Base-by-base conservation (phyloP, 805 yeast species). In the Cyberlindnera mycetangii region DNA sequence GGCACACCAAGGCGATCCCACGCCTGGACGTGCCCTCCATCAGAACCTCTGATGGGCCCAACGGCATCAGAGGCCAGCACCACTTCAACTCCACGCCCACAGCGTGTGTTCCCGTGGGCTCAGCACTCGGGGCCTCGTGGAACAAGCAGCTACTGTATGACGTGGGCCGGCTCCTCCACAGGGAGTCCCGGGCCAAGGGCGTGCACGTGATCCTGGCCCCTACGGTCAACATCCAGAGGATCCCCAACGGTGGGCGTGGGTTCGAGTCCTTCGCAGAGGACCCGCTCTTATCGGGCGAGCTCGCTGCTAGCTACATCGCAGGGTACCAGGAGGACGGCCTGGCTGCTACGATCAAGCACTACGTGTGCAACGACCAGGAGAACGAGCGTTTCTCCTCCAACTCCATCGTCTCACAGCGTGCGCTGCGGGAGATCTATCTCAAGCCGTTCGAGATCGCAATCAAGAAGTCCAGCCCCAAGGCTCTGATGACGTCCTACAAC, bases 231-330 rank as follows among this genome's bases (percentile, higher is more conserved):
- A 76, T 76, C 48, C 76, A 69, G 31, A 61, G 83, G 35, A 67
- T 72, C n/a, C 83, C 83, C 2, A 60, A 75, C 22, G 82, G 83
- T 15, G 83, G 85, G 7, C 65, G 85, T 41, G 78, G 78, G 3
- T 80, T 78, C 54, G 85, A 80, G 58, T 69, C 78, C 20, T 79
- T 74, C 55, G 65, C 78, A 12, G 85, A 80, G 55, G 85, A 80
- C 52, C 85, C 85, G 2, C 54, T 68, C 11, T 56, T 72, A 25
- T 59, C 74, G 5, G 78, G 78, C 42, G 45, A 56, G 9, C 61
- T 57, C 16, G 74, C 84, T 18, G 67, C 78, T 11, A 55, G 65
- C 4, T 62, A 72, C 36, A 66, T 79, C 51, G 67, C 69, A 37
- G 85, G 85, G 14, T 69, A 78, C 41, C 85, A 80, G 54, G 54